These are phyloP conservation scores for Aegilops umbellulata DNA, from an alignment of 176 grass and related monocot genomes.

Conservation along the genomic window DNA sequence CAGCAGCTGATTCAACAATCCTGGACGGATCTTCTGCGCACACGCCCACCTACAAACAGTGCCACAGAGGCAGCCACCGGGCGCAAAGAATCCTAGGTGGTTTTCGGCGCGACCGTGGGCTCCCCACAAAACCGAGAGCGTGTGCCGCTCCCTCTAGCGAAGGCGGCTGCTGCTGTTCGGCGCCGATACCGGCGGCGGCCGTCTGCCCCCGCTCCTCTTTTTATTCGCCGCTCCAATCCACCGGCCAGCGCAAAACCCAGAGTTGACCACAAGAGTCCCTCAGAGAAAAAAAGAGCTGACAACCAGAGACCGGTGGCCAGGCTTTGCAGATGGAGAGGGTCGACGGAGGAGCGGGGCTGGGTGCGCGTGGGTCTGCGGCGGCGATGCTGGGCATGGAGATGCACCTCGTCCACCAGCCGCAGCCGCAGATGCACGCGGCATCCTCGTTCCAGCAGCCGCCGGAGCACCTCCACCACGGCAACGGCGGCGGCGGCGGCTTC, in stretches of 20 bases:
- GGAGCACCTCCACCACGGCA: background rate
- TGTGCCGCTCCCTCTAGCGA: conserved; percentile 7
- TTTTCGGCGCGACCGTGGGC: conserved; percentile 33
- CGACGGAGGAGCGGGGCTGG: conserved; percentile 28
- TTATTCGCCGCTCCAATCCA: background rate
- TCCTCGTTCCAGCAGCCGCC: conserved; percentile 1
- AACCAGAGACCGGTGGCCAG: background rate
- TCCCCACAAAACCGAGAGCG: conserved; percentile 33
- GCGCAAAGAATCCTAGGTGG: conserved; percentile 36
- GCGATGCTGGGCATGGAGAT: conserved; percentile 46
- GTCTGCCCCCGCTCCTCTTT: background rate
- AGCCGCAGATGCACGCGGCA: background rate
- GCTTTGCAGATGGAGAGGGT: conserved; percentile 40
- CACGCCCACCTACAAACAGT: fast-evolving
- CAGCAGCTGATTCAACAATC: conserved; percentile 25
- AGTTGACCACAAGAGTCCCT: background rate
- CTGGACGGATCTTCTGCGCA: conserved; percentile 22
- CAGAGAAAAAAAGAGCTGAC: background rate
- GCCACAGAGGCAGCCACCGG: too few relatives aligned
- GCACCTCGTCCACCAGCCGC: background rate
- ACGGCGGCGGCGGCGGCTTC: background rate
- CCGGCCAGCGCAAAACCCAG: background rate
- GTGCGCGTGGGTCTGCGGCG: conserved; percentile 8
- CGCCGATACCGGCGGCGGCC: conserved; percentile 36
- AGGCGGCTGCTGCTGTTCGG: background rate